phyloP scores from a whole-genome alignment of 352 stramenopile genomes.

The Phytophthora kernoviae region DNA sequence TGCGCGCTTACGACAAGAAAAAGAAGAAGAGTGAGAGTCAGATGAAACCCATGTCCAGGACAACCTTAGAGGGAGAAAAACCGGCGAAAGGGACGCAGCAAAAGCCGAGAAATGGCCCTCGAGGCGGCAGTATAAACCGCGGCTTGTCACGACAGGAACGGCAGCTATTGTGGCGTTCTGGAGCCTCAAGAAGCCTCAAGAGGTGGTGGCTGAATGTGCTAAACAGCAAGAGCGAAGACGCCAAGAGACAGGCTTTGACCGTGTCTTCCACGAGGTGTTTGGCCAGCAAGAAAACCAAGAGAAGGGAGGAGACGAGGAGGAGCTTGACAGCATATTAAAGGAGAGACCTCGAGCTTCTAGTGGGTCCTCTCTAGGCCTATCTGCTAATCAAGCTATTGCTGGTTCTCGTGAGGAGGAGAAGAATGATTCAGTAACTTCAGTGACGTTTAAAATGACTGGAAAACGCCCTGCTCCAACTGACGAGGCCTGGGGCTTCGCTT shows the following conservation, averaged over 20 bases:
- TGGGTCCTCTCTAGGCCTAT: slow-evolving; percentile 1
- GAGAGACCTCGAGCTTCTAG: background rate
- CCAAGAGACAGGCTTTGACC: slow-evolving; percentile 51
- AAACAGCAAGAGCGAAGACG: slow-evolving; percentile 39
- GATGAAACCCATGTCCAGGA: slow-evolving; percentile 3
- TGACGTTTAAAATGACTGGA: slow-evolving; percentile 2
- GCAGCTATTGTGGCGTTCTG: slow-evolving; percentile 32
- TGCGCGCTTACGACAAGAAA: slow-evolving; percentile 48
- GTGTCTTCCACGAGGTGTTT: slow-evolving; percentile 61
- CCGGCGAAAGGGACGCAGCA: background rate
- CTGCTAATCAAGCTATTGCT: background rate
- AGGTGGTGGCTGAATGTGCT: slow-evolving; percentile 14
- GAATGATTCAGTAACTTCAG: background rate
- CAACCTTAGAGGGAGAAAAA: slow-evolving; percentile 3
- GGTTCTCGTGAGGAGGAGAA: slow-evolving; percentile 6
- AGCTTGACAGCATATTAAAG: slow-evolving; percentile 16
- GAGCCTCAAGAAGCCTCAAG: slow-evolving; percentile 19
- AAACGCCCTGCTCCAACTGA: slow-evolving; percentile 12
- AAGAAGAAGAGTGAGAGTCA: slow-evolving; percentile 15
- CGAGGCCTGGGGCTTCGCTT: slow-evolving; percentile 41
- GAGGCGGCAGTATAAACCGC: slow-evolving; percentile 1
- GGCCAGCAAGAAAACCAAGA: slow-evolving; percentile 23
- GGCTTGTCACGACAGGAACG: slow-evolving; percentile 30
- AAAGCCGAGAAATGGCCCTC: background rate
- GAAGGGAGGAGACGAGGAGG: slow-evolving; percentile 26